Evolutionary conservation across 1,284 basidiomycete genomes (phyloP), one percentile per base, ranked within the genome.

Genomic region (Ustilago lituana): DNA sequence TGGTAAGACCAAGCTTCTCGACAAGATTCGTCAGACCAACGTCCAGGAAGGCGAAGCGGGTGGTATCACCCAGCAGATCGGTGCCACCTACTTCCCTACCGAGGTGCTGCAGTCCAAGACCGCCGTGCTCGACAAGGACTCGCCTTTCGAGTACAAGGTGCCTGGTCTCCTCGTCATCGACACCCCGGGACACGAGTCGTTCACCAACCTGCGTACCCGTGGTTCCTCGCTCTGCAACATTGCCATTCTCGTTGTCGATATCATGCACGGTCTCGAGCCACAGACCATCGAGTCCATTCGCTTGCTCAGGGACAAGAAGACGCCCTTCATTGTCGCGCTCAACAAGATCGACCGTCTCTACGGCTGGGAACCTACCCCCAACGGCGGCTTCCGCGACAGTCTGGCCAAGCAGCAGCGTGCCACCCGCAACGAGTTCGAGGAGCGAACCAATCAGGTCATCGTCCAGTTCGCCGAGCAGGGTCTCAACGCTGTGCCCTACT

Each of bases 261-360:
- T 99, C 82, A 97, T 97, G 89, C 96, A 99, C 84, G 95, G 95
- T 59, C 87, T 99, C 53, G 96, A 98, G 84, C 93, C 89, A 27
- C 96, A 98, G 85, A 99, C 96, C 0, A 86, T 98, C 54, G 96
- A 99, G 84, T 98, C 94, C 9, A 87, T 99, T 43, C 91, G 94
- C 46, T 84, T 99, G 59, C 87, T 99, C 48, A 88, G 92, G 74
- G 93, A 97, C 82, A 89, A 91, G 72, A 98, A 97, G 85, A 98
- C 96, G 4, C 96, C 96, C 0, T 99, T 99, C 86, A 97, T 99
- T 63, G 96, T 99, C 45, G 96, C 96, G 4, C 86, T 99, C 61
- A 99, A 99, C 86, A 98, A 99, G 92, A 95, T 98, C 81, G 95
- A 98, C 86, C 92, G 96, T 85, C 88, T 97, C 82, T 98, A 96